Evolutionary conservation across 225 moss, liverwort and hornwort genomes (phyloP).

Genomic region (Bryum argenteum): DNA sequence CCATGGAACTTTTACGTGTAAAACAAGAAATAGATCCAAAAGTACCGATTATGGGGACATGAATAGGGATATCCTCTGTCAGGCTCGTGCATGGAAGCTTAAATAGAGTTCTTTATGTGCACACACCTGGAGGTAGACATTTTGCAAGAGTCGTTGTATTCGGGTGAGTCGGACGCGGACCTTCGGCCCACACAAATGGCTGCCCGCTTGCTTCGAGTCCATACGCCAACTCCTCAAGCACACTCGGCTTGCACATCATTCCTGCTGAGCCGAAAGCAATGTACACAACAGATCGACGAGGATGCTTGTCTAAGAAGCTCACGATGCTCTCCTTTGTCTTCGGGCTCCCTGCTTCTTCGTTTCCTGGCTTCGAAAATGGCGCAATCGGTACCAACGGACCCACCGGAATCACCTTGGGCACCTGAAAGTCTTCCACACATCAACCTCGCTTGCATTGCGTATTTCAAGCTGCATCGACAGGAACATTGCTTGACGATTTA

Average conservation of each 20-base stretch:
- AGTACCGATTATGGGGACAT: too few relatives aligned
- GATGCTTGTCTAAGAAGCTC: constrained; percentile 33
- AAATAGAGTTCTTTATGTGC: background rate
- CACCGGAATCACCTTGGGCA: constrained; percentile 38
- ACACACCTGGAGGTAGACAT: constrained; percentile 39
- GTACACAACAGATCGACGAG: constrained; percentile 31
- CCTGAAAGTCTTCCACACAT: background rate
- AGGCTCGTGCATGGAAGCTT: too few relatives aligned
- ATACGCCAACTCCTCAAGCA: constrained; percentile 21
- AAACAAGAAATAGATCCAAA: too few relatives aligned
- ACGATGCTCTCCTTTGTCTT: constrained; percentile 20
- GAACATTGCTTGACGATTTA: too few relatives aligned
- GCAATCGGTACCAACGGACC: constrained; percentile 30
- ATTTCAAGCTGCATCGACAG: too few relatives aligned
- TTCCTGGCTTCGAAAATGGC: background rate
- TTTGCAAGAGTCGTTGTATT: background rate
- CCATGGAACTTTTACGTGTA: too few relatives aligned
- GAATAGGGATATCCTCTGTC: too few relatives aligned
- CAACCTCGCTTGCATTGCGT: background rate
- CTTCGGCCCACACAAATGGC: constrained; percentile 36
- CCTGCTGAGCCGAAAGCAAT: constrained; percentile 26
- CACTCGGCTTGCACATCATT: background rate
- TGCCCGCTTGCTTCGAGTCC: constrained; percentile 42
- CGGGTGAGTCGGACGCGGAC: fast-evolving
- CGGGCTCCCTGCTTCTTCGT: background rate